These are phyloP conservation scores for Pyricularia pennisetigena DNA, from an alignment of 2,329 filamentous ascomycete genomes.

Conservation along the genomic window DNA sequence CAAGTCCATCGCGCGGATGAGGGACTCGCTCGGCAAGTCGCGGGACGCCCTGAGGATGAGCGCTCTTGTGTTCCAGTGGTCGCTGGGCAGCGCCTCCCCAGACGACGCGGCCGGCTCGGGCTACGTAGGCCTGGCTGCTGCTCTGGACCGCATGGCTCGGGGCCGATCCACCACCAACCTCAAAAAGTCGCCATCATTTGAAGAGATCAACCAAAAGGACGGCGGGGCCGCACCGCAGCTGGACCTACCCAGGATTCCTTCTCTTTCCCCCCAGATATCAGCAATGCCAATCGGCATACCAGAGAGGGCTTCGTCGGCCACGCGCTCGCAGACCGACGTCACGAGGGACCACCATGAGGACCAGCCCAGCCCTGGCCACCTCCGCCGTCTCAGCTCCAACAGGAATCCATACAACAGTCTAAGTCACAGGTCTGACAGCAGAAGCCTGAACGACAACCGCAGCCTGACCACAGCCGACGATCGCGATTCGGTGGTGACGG, in stretches of 20 bases:
- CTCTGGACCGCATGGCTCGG: constrained; percentile 42
- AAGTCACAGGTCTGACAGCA: neutral
- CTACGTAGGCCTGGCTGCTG: constrained; percentile 56
- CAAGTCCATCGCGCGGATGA: constrained; percentile 51
- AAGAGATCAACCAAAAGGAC: constrained; percentile 7
- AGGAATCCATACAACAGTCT: neutral
- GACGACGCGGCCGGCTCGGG: constrained; percentile 55
- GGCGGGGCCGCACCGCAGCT: neutral
- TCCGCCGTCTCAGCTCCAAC: constrained; percentile 6
- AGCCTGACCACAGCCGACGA: neutral
- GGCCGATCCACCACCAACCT: constrained; percentile 15
- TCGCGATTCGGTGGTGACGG: neutral
- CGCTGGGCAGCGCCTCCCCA: constrained; percentile 45
- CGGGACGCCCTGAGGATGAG: constrained; percentile 55
- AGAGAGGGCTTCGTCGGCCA: constrained; percentile 10
- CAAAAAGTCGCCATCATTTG: constrained; percentile 19
- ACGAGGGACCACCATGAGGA: constrained; percentile 6
- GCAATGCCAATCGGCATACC: constrained; percentile 8
- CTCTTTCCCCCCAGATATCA: constrained; percentile 11
- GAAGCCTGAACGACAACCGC: neutral
- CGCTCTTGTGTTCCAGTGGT: constrained; percentile 56
- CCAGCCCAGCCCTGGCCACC: constrained; percentile 8
- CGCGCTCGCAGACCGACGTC: constrained; percentile 4
- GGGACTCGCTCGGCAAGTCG: constrained; percentile 43
- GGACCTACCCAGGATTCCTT: constrained; percentile 8